phyloP scores from a whole-genome alignment of 116 monocot genomes.

The Cymodocea nodosa region DNA sequence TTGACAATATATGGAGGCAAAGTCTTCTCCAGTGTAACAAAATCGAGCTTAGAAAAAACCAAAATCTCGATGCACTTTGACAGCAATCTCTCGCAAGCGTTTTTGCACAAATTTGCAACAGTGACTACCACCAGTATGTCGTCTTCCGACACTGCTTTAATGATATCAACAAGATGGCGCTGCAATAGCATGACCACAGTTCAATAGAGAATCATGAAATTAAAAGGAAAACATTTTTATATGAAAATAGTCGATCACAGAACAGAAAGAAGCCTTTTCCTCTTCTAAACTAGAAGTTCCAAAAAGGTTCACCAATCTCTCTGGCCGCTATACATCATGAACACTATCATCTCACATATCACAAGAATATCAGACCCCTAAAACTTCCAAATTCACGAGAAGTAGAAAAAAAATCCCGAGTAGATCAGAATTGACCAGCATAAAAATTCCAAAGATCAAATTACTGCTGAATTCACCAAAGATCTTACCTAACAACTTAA shows the following conservation, averaged over 20 bases:
- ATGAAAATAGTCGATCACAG: neutral
- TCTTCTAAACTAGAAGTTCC: too few species aligned
- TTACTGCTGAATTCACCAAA: too few species aligned
- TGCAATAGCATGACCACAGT: constrained; percentile 21
- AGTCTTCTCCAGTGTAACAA: constrained; percentile 46
- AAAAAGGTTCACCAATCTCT: too few species aligned
- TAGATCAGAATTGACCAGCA: too few species aligned
- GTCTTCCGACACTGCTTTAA: constrained; percentile 45
- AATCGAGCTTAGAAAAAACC: constrained; percentile 33
- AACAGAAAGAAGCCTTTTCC: neutral
- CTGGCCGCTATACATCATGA: too few species aligned
- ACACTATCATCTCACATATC: too few species aligned
- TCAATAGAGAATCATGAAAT: neutral
- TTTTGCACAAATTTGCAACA: constrained; percentile 30
- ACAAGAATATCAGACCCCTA: too few species aligned
- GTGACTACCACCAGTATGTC: constrained; percentile 43
- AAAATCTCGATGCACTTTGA: constrained; percentile 38
- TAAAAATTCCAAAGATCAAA: too few species aligned
- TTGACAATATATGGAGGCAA: constrained; percentile 38
- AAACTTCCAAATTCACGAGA: too few species aligned
- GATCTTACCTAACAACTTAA: too few species aligned
- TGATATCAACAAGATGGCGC: constrained; percentile 61
- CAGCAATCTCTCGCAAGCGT: constrained; percentile 27
- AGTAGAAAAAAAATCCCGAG: too few species aligned
- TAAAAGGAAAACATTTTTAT: neutral